A percentile compares a stretch with the other conserved stretches of the same genome.
phyloP scores from a whole-genome alignment of 768 basidiomycete genomes.

The Cubamyces lactineus region DNA sequence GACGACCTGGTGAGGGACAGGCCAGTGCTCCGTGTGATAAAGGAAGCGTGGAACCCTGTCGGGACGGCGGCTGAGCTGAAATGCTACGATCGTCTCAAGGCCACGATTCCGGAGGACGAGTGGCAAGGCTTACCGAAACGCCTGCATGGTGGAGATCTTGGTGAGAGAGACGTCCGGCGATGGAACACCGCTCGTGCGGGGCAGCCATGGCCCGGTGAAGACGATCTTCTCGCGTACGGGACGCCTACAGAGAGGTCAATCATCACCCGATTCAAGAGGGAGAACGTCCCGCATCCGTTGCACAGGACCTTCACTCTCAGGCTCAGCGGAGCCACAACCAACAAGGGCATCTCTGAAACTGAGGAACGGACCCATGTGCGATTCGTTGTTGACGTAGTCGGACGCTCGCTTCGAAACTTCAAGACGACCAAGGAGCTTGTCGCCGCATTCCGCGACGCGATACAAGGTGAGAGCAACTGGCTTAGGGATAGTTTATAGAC shows the following conservation, averaged over 20 bases:
- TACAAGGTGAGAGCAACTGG: conserved; percentile 8
- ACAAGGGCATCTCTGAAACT: too few relatives aligned
- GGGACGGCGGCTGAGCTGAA: conserved; percentile 1
- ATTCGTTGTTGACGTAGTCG: conserved; percentile 14
- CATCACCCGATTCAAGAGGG: too few relatives aligned
- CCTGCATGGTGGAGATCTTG: neutral
- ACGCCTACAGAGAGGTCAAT: too few relatives aligned
- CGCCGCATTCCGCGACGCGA: conserved; percentile 16
- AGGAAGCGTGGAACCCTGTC: conserved; percentile 21
- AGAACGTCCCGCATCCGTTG: neutral
- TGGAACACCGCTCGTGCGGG: too few relatives aligned
- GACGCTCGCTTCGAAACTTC: conserved; percentile 7
- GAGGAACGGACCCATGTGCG: conserved; percentile 20
- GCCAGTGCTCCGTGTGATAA: conserved; percentile 4
- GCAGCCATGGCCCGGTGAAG: too few relatives aligned
- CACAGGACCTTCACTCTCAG: conserved; percentile 12
- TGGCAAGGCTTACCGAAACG: neutral
- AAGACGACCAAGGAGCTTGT: conserved; percentile 18
- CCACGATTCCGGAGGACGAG: neutral
- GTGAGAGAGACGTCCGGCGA: neutral
- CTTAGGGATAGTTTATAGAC: too few relatives aligned
- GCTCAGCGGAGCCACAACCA: neutral
- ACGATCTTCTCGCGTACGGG: too few relatives aligned
- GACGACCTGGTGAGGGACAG: neutral
- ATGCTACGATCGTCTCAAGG: conserved; percentile 8